These are phyloP conservation scores for Rutstroemia sp. DNA, from an alignment of 2,329 filamentous ascomycete genomes.

Conservation along the genomic window DNA sequence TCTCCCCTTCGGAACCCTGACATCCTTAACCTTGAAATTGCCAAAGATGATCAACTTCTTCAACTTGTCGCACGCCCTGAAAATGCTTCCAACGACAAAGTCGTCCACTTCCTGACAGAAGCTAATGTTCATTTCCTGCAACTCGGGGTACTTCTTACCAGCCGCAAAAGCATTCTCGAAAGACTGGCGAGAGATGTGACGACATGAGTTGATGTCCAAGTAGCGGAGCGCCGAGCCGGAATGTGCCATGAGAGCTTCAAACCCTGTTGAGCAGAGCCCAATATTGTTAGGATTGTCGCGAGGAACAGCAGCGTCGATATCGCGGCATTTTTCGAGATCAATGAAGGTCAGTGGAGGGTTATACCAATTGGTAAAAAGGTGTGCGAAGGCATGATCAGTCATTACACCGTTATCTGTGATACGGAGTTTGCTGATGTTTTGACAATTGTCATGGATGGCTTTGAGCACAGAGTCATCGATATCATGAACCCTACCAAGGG, in stretches of 20 bases:
- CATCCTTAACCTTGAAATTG: slow-evolving; percentile 53
- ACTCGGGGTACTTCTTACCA: slow-evolving; percentile 54
- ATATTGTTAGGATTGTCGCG: slow-evolving; percentile 57
- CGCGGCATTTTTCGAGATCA: slow-evolving; percentile 71
- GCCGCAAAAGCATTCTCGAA: slow-evolving; percentile 67
- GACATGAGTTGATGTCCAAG: slow-evolving; percentile 76
- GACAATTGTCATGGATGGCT: slow-evolving; percentile 64
- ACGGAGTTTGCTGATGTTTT: slow-evolving; percentile 64
- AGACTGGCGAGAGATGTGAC: slow-evolving; percentile 66
- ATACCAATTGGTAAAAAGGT: slow-evolving; percentile 68
- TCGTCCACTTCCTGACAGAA: slow-evolving; percentile 67
- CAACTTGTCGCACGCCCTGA: slow-evolving; percentile 54
- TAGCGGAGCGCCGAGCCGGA: slow-evolving; percentile 59
- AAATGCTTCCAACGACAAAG: slow-evolving; percentile 54
- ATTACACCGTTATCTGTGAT: slow-evolving; percentile 69
- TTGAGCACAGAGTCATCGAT: slow-evolving; percentile 64
- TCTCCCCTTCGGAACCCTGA: slow-evolving; percentile 46
- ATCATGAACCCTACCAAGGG: slow-evolving; percentile 59
- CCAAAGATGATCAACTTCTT: slow-evolving; percentile 56
- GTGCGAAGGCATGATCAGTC: slow-evolving; percentile 66
- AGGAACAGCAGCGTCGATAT: slow-evolving; percentile 64
- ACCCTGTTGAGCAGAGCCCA: slow-evolving; percentile 69
- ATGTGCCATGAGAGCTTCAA: slow-evolving; percentile 76
- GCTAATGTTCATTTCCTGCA: slow-evolving; percentile 68
- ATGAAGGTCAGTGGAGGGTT: slow-evolving; percentile 64